Evolutionary conservation across 768 basidiomycete genomes (phyloP), one percentile per base, ranked within the genome.

Genomic region (Dentipellis sp.): DNA sequence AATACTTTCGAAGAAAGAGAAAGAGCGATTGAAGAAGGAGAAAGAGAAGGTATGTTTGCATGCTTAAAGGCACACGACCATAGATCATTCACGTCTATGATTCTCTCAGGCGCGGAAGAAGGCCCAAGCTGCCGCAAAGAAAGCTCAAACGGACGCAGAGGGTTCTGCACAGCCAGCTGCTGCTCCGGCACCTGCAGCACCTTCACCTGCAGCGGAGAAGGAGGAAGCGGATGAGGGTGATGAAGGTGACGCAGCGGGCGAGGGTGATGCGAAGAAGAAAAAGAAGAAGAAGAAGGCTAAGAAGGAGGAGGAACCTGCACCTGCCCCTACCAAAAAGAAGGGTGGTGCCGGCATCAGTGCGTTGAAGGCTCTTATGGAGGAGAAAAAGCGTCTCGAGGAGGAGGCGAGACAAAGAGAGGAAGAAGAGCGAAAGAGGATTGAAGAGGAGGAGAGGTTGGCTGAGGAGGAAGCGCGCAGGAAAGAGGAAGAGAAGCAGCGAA

Each of bases 1-100:
- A 70, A 67, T 95, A 35, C 71, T 97, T 37, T 85, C 87, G 16
- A 97, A 97, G 75, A 97, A 95, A 69, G 91, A 98, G 77, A 97
- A 97, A 73, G 94, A 97, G 69, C 86, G 86, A 68, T 75, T 95
- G 58, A 97, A 98, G 81, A 98, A 97, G 74, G 94, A 97, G 72
- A 82, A 84, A 52, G 94, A 97, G 75, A 97, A 97, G 86, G 93
- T 86, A 37, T 50, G 55, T 49, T 2, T 40, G 3, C 40, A 52
- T 22, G 4, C 1, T 21, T 47, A 42, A 36, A n/a, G 42, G 10
- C 16, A 21, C 16, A 16, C 19, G 42, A 45, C 6, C n/a, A 17
- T 17, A 42, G 40, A 3, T 50, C 4, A 49, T 9, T 35, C 37
- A 52, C n/a, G 19, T 35, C 8, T 55, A 35, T 59, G 52, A 1